Evolutionary conservation across 192 early-diverging fungal genomes (phyloP).

Genomic region (Geosiphon pyriformis): DNA sequence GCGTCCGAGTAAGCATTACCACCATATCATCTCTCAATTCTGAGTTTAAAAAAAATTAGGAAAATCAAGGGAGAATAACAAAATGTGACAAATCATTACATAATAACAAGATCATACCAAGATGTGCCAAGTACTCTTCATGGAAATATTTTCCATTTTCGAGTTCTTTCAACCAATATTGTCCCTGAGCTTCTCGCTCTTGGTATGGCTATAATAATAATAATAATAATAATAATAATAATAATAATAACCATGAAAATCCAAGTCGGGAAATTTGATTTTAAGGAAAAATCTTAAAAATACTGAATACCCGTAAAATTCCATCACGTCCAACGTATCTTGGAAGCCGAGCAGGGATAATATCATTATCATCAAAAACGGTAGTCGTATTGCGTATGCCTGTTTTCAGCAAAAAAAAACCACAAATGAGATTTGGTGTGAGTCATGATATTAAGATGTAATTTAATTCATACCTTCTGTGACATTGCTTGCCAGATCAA

Average conservation of each 20-base stretch:
- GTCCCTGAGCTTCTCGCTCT: slow-evolving; percentile 75
- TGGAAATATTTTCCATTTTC: slow-evolving; percentile 71
- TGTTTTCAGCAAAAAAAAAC: slow-evolving; percentile 15
- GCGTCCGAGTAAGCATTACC: slow-evolving; percentile 73
- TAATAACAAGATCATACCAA: slow-evolving; percentile 35
- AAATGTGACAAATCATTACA: neutral
- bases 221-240: neutral
- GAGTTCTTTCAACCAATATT: slow-evolving; percentile 77
- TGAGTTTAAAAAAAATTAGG: neutral
- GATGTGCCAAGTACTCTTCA: slow-evolving; percentile 83
- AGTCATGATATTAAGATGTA: neutral
- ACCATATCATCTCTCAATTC: slow-evolving; percentile 72
- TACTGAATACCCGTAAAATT: slow-evolving; percentile 60
- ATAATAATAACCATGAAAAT: neutral
- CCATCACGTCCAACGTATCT: slow-evolving; percentile 80
- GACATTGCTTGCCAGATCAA: slow-evolving; percentile 92
- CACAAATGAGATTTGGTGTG: no score
- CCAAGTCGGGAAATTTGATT: neutral
- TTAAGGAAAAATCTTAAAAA: neutral
- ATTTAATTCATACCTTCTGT: slow-evolving; percentile 57
- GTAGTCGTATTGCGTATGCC: slow-evolving; percentile 93
- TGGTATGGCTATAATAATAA: slow-evolving; percentile 49
- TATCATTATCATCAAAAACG: slow-evolving; percentile 72
- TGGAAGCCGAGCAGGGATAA: slow-evolving; percentile 82
- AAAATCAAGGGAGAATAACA: neutral